Evolutionary conservation across 2,329 filamentous ascomycete species (phyloP).

Genomic region (Calonectria crousiana): DNA sequence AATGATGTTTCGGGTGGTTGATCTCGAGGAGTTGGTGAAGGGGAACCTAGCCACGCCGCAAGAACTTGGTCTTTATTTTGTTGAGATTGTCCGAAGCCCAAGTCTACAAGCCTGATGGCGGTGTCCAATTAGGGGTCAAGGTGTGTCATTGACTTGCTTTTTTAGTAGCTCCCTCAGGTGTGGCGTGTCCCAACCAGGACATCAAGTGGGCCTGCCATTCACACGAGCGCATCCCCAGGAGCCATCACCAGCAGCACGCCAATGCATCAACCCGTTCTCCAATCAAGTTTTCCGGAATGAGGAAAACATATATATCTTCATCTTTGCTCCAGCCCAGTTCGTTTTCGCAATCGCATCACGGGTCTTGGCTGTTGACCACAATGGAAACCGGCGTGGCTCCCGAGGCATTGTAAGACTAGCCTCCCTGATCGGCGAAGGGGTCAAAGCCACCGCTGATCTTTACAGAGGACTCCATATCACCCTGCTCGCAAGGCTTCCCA

Average conservation of each 20-base stretch:
- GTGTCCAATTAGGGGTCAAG: not conserved
- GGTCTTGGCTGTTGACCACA: not conserved
- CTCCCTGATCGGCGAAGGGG: not conserved
- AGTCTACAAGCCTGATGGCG: not conserved
- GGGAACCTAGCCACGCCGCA: not conserved
- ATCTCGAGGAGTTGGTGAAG: not conserved
- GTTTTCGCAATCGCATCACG: not conserved
- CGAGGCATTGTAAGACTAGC: not conserved
- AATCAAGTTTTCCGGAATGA: not conserved
- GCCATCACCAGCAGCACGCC: not conserved
- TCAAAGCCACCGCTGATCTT: not conserved
- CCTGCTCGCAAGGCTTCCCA: not conserved
- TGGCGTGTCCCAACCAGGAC: not conserved
- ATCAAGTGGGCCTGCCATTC: not conserved
- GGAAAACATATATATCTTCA: not conserved
- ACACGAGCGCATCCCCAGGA: not conserved
- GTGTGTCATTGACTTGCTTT: not conserved
- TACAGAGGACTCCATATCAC: not conserved
- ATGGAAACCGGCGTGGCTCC: not conserved
- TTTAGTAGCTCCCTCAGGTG: not conserved
- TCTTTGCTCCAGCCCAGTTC: not conserved
- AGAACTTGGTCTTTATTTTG: not conserved
- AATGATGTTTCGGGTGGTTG: not conserved
- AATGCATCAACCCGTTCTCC: not conserved
- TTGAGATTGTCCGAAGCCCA: not conserved